Percentiles rank a stretch among this genome's conserved stretches.
These are phyloP conservation scores for Trametes punicea DNA, from an alignment of 768 basidiomycete genomes.

Conservation along the genomic window DNA sequence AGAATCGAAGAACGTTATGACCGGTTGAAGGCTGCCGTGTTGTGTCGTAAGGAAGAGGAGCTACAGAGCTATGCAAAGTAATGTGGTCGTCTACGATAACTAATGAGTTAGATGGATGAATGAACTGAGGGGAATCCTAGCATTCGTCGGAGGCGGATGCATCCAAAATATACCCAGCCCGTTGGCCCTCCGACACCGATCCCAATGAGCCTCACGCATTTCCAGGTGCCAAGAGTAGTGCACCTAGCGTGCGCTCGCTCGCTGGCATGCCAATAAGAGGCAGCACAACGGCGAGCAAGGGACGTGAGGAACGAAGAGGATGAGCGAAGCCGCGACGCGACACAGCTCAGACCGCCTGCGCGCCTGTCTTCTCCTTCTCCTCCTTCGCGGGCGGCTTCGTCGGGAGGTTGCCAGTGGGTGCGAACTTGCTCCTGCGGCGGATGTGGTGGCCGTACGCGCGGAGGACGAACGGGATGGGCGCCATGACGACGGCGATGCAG, in stretches of 20 bases:
- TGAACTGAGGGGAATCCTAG: not conserved
- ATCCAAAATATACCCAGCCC: not conserved
- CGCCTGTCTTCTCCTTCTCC: slow-evolving; percentile 4
- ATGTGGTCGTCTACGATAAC: too few relatives aligned
- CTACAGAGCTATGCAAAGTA: not conserved
- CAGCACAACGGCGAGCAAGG: too few relatives aligned
- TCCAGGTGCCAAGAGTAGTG: too few relatives aligned
- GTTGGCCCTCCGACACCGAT: not conserved
- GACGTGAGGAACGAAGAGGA: too few relatives aligned
- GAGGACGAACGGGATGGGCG: slow-evolving; percentile 39
- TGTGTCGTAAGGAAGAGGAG: not conserved
- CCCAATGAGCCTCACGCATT: not conserved
- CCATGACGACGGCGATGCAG: slow-evolving; percentile 50
- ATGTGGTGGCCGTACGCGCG: slow-evolving; percentile 25
- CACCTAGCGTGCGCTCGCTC: too few relatives aligned
- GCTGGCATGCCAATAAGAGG: too few relatives aligned
- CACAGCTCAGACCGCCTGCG: not conserved
- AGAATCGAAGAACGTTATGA: not conserved
- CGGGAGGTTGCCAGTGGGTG: slow-evolving; percentile 19
- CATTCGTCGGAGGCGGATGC: not conserved
- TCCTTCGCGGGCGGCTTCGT: not conserved
- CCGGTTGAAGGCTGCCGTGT: not conserved
- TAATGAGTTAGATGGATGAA: not conserved
- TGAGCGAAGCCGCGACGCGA: not conserved
- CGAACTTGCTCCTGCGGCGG: slow-evolving; percentile 27